Evolutionary conservation across 306 rosid species (phyloP), one percentile per base, ranked within the genome.

Genomic region (Casuarina equisetifolia): DNA sequence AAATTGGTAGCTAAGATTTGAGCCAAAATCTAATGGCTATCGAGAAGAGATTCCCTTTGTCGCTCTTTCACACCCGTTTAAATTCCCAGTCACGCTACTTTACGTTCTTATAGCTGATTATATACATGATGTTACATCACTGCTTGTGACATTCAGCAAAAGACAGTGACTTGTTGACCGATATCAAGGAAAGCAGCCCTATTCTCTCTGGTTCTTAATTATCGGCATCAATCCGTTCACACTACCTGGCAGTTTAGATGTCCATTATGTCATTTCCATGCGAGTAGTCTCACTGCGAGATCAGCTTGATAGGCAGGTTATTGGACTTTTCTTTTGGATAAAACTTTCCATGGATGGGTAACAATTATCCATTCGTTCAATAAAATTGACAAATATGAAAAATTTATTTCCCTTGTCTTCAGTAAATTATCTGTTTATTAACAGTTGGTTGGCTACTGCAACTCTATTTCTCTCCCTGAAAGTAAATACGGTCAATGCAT

Each of bases 221-320:
- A 70, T 70, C 74, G 15, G 74, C 9, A 70, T 70, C 57, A 48
- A n/a, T 48, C 59, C 20, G 74, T 70, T 70, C 74, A 70, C 57
- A 49, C 74, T 70, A 49, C 19, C 20, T 13, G 36, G 4, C 40
- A 13, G 40, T 6, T 36, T 66, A 25, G 32, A 25, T 25, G 32
- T 25, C 32, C 32, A 25, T 25, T 25, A 25, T 25, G 32, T 25
- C 32, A 25, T 25, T 25, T 25, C 32, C 32, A 25, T 25, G 32
- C 32, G 32, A 25, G 32, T 0, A 38, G 3, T 25, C 64, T 58
- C 15, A 25, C 9, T 58, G 64, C 16, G 9, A 58, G 1, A 6
- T 58, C 66, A 58, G 25, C 6, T 58, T 8, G 66, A 58, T 15
- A 19, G 36, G 9, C 25, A n/a, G 9, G 10, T 36, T 12, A 36